A percentile compares a stretch with the other conserved stretches of the same genome.
These are phyloP conservation scores for Aspergillus avenaceus DNA, from an alignment of 495 filamentous ascomycete species.

Conservation along the genomic window DNA sequence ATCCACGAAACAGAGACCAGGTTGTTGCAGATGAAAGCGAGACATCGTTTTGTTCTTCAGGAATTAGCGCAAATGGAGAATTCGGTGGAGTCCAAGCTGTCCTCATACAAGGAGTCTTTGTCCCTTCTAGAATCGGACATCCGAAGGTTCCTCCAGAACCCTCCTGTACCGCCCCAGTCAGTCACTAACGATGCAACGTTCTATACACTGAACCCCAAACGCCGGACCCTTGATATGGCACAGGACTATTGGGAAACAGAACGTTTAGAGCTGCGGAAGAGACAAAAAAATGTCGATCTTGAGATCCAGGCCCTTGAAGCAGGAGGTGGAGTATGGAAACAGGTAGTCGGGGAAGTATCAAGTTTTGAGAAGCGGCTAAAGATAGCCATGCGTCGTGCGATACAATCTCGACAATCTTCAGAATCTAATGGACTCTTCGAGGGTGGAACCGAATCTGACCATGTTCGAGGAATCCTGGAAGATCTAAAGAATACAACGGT, in stretches of 20 bases:
- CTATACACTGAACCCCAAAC: constrained; percentile 57
- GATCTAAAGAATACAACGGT: constrained; percentile 41
- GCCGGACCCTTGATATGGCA: constrained; percentile 74
- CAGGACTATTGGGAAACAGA: constrained; percentile 72
- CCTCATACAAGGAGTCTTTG: constrained; percentile 53
- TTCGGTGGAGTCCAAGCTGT: constrained; percentile 54
- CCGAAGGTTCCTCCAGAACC: constrained; percentile 33
- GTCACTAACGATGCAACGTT: constrained; percentile 26
- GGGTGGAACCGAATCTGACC: constrained; percentile 20
- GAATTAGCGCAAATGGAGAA: constrained; percentile 64
- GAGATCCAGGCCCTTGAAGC: constrained; percentile 80
- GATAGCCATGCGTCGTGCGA: constrained; percentile 46
- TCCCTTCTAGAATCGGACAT: constrained; percentile 53
- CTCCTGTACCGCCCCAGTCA: constrained; percentile 43
- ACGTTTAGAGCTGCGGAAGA: constrained; percentile 50
- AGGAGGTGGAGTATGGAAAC: constrained; percentile 76
- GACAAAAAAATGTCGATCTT: constrained; percentile 55
- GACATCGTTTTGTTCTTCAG: constrained; percentile 55
- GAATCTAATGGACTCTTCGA: constrained; percentile 7
- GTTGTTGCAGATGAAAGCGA: constrained; percentile 63
- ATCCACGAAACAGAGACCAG: constrained; percentile 61
- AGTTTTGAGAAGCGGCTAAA: constrained; percentile 65
- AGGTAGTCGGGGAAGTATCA: constrained; percentile 57
- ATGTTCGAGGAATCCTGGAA: constrained; percentile 33
- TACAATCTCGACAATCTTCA: constrained; percentile 20